These are phyloP conservation scores for Tritrichomonas musculus DNA, from an alignment of 208 protist genomes.

Conservation along the genomic window DNA sequence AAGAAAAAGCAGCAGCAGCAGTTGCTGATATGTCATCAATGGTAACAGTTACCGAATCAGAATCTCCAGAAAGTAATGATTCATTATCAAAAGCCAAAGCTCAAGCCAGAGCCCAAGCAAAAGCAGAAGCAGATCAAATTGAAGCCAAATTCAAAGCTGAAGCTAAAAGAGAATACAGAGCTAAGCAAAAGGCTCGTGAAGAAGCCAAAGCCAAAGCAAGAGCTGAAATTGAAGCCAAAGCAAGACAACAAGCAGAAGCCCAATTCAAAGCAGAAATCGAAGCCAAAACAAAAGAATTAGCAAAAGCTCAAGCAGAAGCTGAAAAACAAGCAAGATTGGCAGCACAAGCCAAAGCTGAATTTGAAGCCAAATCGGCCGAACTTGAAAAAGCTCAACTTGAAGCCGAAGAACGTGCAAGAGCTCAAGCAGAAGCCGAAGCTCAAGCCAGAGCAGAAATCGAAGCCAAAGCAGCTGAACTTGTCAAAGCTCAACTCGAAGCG, in stretches of 20 bases:
- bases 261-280: not conserved
- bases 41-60: not conserved
- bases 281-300: not conserved
- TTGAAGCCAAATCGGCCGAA: not conserved
- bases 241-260: not conserved
- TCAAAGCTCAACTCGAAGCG: too few relatives aligned
- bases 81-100: not conserved
- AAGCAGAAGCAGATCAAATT: not conserved
- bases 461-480: too few relatives aligned
- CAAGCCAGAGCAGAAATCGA: too few relatives aligned
- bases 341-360: not conserved
- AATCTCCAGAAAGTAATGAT: not conserved
- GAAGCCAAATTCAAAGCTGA: not conserved
- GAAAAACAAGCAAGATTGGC: not conserved
- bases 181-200: not conserved
- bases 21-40: not conserved
- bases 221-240: not conserved
- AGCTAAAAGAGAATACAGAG: not conserved
- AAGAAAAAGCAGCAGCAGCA: not conserved
- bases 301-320: not conserved
- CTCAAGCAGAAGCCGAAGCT: too few relatives aligned
- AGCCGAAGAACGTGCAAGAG: too few relatives aligned
- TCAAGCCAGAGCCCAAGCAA: not conserved
- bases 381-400: too few relatives aligned
- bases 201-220: not conserved